Percentiles rank a stretch among this genome's conserved stretches.
Conservation (phyloP, 2,329 filamentous ascomycete genomes). For the Nectriaceae sp. region DNA sequence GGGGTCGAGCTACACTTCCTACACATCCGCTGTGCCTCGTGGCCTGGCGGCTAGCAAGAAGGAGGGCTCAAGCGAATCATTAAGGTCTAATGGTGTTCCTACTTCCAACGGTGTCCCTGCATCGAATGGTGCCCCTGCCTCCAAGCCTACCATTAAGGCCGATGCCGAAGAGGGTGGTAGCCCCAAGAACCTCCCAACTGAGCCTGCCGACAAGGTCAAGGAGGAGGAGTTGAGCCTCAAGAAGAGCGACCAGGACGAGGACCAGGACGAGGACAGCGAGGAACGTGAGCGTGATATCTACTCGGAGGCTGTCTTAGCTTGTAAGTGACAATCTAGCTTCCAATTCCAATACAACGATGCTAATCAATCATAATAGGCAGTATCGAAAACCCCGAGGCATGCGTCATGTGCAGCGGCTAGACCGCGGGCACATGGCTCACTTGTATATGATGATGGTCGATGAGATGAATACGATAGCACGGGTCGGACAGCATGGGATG, state of each 20-base stretch:
- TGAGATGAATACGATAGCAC: constrained; percentile 33
- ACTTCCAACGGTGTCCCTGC: constrained; percentile 51
- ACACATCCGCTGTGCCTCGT: constrained; percentile 64
- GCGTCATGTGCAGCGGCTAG: constrained; percentile 96
- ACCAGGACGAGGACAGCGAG: constrained; percentile 69
- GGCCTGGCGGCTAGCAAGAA: constrained; percentile 65
- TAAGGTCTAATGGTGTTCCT: constrained; percentile 61
- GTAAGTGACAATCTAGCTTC: constrained; percentile 53
- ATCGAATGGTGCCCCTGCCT: constrained; percentile 67
- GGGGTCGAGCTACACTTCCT: constrained; percentile 55
- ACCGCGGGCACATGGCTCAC: constrained; percentile 8
- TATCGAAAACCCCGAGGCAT: constrained; percentile 95
- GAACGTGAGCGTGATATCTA: constrained; percentile 91
- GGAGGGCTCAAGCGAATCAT: constrained; percentile 41
- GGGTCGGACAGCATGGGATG: constrained; percentile 20
- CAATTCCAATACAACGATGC: constrained; percentile 2
- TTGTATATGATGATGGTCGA: constrained; percentile 32
- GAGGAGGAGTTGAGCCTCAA: constrained; percentile 62
- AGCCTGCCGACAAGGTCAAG: constrained; percentile 64
- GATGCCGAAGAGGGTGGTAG: constrained; percentile 77
- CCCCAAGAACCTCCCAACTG: constrained; percentile 74
- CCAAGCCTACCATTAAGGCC: constrained; percentile 72
- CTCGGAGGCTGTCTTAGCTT: constrained; percentile 86
- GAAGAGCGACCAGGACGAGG: constrained; percentile 67
- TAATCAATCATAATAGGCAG: constrained; percentile 61